A percentile compares a stretch with the other conserved stretches of the same genome.
Conservation (phyloP, 2,329 filamentous ascomycete genomes). For the Chaetomiaceae sp. region DNA sequence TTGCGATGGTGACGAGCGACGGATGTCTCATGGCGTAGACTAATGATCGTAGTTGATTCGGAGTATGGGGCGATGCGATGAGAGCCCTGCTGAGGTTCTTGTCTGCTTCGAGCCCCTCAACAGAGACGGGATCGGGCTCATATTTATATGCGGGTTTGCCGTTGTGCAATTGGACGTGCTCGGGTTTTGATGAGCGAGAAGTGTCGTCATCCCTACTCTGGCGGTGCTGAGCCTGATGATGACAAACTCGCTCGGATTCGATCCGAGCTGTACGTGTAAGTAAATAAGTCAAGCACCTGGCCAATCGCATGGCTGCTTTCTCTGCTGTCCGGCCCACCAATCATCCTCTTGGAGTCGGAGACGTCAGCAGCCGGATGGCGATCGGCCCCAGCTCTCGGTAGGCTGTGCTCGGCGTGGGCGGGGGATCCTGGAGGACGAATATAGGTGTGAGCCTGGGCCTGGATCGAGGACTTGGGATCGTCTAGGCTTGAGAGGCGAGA, state of each 20-base stretch:
- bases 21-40: background rate
- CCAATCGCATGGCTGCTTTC: background rate
- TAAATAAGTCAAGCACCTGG: background rate
- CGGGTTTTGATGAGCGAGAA: background rate
- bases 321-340: background rate
- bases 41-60: background rate
- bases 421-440: too few species aligned
- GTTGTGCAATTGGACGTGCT: background rate
- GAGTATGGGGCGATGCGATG: too few species aligned
- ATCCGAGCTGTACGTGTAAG: background rate
- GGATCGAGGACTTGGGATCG: too few species aligned
- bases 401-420: too few species aligned
- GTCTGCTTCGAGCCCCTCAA: too few species aligned
- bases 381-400: too few species aligned
- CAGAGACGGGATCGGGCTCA: background rate
- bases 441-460: too few species aligned
- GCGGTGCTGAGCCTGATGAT: background rate
- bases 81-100: background rate
- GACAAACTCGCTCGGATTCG: background rate
- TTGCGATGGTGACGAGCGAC: background rate
- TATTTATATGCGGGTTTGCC: background rate
- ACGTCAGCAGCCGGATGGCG: background rate
- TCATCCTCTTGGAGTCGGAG: background rate
- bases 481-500: background rate
- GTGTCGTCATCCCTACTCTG: background rate